Base-by-base conservation (phyloP, 192 early-diverging fungal species). In the Endogone sp. region DNA sequence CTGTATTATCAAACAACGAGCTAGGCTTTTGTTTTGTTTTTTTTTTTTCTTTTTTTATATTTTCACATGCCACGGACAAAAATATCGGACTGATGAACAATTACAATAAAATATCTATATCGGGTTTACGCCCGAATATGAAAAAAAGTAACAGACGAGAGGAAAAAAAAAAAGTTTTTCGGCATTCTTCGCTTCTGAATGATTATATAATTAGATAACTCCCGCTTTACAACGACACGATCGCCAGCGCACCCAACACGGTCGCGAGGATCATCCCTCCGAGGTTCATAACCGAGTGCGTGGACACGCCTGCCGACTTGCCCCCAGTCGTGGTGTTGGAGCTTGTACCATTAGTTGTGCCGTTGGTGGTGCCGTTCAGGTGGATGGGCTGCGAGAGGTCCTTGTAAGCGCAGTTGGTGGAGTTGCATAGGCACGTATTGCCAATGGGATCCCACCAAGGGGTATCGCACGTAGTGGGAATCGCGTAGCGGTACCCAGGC, bases 381-480 rank as follows among this genome's bases (percentile, higher is more conserved):
- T 49, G 37, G 37, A 49, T 49, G 37, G 37, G 37, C 16, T 49
- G 37, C 9, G 9, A 11, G 9, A 68, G 78, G 57, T 89, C 89
- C n/a, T 79, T 80, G 64, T 79, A 87, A 3, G 82, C 79, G 72
- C 89, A 91, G 26, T 65, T 71, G 16, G 77, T 73, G 66, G 60
- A 81, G 10, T 70, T 80, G 69, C 90, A 91, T 29, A 86, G 64
- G 69, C 90, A 91, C 9, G 6, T 60, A 21, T 61, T 79, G 79
- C 30, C 84, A 82, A 32, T 72, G 49, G 90, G 90, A 65, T 91
- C 88, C 88, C 88, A 91, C 81, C 83, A 90, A 29, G 88, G 66
- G 62, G 82, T 81, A 62, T 88, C 89, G 67, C 90, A 91, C 61
- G 71, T 89, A n/a, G 71, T 69, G 60, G 87, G 86, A 11, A 90